These are phyloP conservation scores for Dryas integrifolia DNA, from an alignment of 331 rosid species.

Conservation along the genomic window DNA sequence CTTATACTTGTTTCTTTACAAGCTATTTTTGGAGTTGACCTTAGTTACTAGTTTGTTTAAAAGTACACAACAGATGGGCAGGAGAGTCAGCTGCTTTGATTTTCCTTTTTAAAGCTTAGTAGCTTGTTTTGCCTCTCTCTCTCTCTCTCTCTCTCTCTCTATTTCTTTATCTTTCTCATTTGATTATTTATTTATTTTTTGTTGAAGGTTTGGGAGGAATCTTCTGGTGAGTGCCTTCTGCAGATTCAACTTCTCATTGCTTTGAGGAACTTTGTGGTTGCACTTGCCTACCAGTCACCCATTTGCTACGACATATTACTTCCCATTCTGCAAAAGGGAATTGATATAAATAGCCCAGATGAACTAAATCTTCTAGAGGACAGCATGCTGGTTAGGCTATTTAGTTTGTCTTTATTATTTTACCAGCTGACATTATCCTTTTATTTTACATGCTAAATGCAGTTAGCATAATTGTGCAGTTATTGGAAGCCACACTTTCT, in stretches of 20 bases:
- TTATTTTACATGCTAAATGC: constrained; percentile 26
- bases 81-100: background rate
- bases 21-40: background rate
- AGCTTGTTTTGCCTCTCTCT: background rate
- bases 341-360: constrained; percentile 86
- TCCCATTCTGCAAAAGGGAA: constrained; percentile 80
- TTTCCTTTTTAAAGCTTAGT: background rate
- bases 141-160: background rate
- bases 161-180: background rate
- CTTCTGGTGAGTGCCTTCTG: constrained; percentile 90
- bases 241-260: constrained; percentile 96
- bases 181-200: constrained; percentile 16
- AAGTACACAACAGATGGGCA: background rate
- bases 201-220: constrained; percentile 88
- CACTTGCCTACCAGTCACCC: constrained; percentile 82
- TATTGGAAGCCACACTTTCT: constrained; percentile 96
- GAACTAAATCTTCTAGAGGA: constrained; percentile 92
- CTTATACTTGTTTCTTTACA: background rate
- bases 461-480: constrained; percentile 51
- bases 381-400: constrained; percentile 84
- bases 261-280: constrained; percentile 82
- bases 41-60: background rate
- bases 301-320: constrained; percentile 74
- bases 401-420: constrained; percentile 19
- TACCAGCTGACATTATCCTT: constrained; percentile 12